These are phyloP conservation scores for Penicillium roqueforti DNA, from an alignment of 495 filamentous ascomycete genomes.

Conservation along the genomic window DNA sequence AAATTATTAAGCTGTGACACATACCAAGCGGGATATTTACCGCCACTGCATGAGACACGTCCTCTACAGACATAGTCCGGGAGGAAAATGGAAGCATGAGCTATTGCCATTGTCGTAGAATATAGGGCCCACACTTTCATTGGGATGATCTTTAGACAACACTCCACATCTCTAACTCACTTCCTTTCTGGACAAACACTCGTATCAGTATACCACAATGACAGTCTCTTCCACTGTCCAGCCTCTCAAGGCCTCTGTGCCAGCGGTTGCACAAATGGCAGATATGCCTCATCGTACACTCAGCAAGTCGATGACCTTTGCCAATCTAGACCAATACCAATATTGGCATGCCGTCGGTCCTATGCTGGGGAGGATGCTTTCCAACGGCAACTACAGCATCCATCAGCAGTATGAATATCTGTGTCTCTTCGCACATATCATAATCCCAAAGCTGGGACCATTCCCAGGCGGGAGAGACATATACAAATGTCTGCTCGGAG, in stretches of 20 bases:
- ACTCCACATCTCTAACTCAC: neutral
- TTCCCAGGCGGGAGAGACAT: neutral
- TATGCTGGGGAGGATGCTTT: slow-evolving; percentile 3
- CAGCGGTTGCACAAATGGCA: neutral
- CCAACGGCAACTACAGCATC: slow-evolving; percentile 7
- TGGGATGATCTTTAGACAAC: neutral
- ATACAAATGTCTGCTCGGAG: neutral
- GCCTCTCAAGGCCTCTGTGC: neutral
- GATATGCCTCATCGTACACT: neutral
- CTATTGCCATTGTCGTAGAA: neutral
- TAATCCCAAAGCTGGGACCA: neutral
- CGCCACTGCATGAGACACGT: neutral
- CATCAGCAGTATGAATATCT: slow-evolving; percentile 16
- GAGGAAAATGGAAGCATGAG: neutral
- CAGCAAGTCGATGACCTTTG: neutral
- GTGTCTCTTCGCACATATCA: slow-evolving; percentile 4
- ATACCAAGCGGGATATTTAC: neutral
- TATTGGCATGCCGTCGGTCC: slow-evolving; percentile 13
- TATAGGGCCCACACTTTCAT: neutral
- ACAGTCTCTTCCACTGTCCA: neutral
- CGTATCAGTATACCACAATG: neutral
- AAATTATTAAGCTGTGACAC: neutral
- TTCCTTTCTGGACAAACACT: neutral
- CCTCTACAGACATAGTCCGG: neutral
- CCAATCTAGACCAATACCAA: slow-evolving; percentile 8